Evolutionary conservation across 371 early-diverging fungal species (phyloP).

Genomic region (Saksenaea vasiformis): DNA sequence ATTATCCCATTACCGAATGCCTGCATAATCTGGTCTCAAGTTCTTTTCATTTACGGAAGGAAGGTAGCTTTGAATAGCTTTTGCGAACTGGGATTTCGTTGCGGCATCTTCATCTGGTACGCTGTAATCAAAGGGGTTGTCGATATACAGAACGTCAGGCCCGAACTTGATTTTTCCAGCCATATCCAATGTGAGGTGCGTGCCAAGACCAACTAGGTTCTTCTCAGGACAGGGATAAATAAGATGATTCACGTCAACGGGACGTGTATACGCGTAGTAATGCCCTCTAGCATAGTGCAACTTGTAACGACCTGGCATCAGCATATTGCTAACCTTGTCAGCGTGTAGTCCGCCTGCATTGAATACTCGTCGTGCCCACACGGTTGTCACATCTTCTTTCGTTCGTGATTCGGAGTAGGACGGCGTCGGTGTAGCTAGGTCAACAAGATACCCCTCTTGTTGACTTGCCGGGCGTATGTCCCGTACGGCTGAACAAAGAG

Average conservation of each 20-base stretch:
- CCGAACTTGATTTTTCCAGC: constrained; percentile 80
- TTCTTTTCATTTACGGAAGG: constrained; percentile 56
- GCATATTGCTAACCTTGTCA: constrained; percentile 63
- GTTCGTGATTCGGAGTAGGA: constrained; percentile 14
- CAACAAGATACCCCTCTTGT: constrained; percentile 45
- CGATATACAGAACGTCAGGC: constrained; percentile 73
- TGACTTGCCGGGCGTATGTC: constrained; percentile 34
- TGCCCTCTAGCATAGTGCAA: constrained; percentile 77
- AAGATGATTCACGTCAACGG: constrained; percentile 57
- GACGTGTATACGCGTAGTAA: constrained; percentile 66
- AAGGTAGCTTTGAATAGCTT: constrained; percentile 68
- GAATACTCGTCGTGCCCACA: constrained; percentile 66
- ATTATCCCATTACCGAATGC: constrained; percentile 69
- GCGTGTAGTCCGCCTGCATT: constrained; percentile 82
- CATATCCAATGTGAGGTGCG: constrained; percentile 85
- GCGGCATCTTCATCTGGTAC: constrained; percentile 46
- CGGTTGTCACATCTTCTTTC: constrained; percentile 19
- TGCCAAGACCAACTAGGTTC: constrained; percentile 74
- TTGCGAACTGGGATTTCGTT: constrained; percentile 42
- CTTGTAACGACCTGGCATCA: constrained; percentile 39
- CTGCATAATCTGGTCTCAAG: constrained; percentile 76
- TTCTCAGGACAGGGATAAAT: constrained; percentile 86
- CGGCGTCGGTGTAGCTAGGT: constrained; percentile 41
- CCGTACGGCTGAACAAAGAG: constrained; percentile 49
- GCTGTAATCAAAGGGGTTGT: constrained; percentile 59